Conservation (phyloP, 2,329 filamentous ascomycete species). For the Chalaropsis thielavioides region DNA sequence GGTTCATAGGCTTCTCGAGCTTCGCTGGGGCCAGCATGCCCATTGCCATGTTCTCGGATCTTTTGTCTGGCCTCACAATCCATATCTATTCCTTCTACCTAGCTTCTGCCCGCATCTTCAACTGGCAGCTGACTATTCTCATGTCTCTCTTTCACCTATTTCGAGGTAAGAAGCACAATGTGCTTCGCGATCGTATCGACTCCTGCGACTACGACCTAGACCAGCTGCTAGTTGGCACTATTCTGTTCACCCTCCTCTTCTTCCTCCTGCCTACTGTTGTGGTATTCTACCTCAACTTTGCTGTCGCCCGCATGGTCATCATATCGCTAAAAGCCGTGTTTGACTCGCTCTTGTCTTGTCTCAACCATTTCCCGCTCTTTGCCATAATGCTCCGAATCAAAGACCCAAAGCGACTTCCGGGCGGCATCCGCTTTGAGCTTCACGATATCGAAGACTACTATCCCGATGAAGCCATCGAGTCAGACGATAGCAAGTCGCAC, state of each 20-base stretch:
- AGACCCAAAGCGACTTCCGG: conserved; percentile 77
- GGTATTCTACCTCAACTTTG: conserved; percentile 95
- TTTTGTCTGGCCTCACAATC: conserved; percentile 78
- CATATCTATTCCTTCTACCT: conserved; percentile 99
- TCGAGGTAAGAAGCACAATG: conserved; percentile 93
- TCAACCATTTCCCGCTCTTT: conserved; percentile 97
- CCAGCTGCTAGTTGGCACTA: conserved; percentile 88
- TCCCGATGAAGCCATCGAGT: conserved; percentile 26
- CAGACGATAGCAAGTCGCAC: not conserved
- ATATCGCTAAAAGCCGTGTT: conserved; percentile 83
- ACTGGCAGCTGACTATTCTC: conserved; percentile 96
- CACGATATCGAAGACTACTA: conserved; percentile 50
- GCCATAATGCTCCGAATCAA: conserved; percentile 92
- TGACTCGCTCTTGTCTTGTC: conserved; percentile 79
- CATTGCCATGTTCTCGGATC: conserved; percentile 85
- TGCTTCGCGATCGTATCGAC: conserved; percentile 92
- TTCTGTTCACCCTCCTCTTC: conserved; percentile 87
- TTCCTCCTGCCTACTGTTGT: conserved; percentile 89
- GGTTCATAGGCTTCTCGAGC: conserved; percentile 83
- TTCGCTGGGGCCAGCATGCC: conserved; percentile 96
- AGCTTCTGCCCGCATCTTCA: conserved; percentile 88
- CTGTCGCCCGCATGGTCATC: conserved; percentile 83
- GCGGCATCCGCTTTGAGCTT: conserved; percentile 78
- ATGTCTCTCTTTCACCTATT: conserved; percentile 98
- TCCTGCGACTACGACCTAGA: conserved; percentile 98